Evolutionary conservation across 306 rosid genomes (phyloP), one percentile per base, ranked within the genome.

Genomic region (Cicer yamashitae): DNA sequence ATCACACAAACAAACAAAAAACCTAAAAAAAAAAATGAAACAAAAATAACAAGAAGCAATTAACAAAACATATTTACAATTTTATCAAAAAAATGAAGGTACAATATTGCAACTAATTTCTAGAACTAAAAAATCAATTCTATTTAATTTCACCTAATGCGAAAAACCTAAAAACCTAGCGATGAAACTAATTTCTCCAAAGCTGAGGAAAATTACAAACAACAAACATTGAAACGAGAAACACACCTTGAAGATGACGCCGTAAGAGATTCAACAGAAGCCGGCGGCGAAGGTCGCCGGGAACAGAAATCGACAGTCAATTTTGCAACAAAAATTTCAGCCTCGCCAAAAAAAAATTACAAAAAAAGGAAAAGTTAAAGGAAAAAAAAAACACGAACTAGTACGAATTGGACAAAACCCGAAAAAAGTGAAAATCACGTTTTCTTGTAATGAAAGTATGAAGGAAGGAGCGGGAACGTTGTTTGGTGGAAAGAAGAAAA

Each of bases 401-500:
- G 20, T 15, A 65, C 13, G 4, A 62, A 82, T 46, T 18, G 58
- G 22, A 61, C 9, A 45, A 52, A 11, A 67, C 72, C 76, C 52
- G 59, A 78, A 61, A 80, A 45, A 20, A 45, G 62, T 64, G 37
- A 76, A 76, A 82, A 58, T 67, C 59, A 69, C 30, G 78, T 43
- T 73, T 82, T 38, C 63, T 57, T 9, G 79, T 22, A 44, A 69
- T 45, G 65, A 69, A 79, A 39, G 77, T 13, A 60, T 60, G 67
- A 81, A 69, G 30, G 69, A 67, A 69, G 48, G 41, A 81, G 84
- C 82, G 81, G 82, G 89, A 80, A 80, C 44, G 80, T 80, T 54
- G 90, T 82, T 84, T 86, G 90, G 94, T 87, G 89, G 93, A 91
- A 88, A 86, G 77, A 79, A 18, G 10, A 7, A 44, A 65, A 56